These are phyloP conservation scores for Aureobasidium sp. DNA, from an alignment of 2,329 filamentous ascomycete genomes.

Conservation along the genomic window DNA sequence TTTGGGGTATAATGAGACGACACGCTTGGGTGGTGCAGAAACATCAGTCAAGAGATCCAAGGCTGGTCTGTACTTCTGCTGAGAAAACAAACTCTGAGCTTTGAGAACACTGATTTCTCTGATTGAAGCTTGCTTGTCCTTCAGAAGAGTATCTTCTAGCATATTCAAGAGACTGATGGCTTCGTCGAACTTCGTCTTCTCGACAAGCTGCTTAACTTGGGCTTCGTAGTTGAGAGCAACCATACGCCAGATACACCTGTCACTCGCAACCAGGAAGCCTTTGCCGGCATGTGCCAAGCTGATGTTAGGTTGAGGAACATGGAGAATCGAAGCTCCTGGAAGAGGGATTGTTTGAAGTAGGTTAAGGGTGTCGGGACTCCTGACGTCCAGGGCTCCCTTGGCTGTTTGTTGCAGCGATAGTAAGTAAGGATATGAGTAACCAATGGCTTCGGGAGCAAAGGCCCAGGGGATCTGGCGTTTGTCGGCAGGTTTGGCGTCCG, in stretches of 20 bases:
- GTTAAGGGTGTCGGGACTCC: constrained; percentile 87
- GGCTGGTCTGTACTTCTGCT: constrained; percentile 74
- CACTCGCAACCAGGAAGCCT: constrained; percentile 87
- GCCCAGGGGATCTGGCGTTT: constrained; percentile 87
- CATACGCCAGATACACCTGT: constrained; percentile 93
- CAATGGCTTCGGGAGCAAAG: constrained; percentile 77
- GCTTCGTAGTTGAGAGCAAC: constrained; percentile 82
- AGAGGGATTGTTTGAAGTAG: constrained; percentile 77
- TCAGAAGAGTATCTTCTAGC: constrained; percentile 84
- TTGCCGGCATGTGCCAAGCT: constrained; percentile 95
- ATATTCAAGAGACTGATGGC: constrained; percentile 81
- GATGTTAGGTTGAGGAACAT: constrained; percentile 86
- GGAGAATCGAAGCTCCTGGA: constrained; percentile 72
- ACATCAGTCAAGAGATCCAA: constrained; percentile 89
- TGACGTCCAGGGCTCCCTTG: constrained; percentile 68
- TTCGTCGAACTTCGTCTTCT: constrained; percentile 70
- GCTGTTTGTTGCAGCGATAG: constrained; percentile 77
- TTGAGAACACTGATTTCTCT: constrained; percentile 87
- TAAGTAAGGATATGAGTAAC: constrained; percentile 95
- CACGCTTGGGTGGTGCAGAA: constrained; percentile 78
- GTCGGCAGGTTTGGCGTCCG: constrained; percentile 70
- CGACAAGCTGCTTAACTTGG: constrained; percentile 75
- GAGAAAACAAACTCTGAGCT: constrained; percentile 72
- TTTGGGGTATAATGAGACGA: constrained; percentile 75
- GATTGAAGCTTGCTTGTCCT: constrained; percentile 70